Evolutionary conservation across 2,329 filamentous ascomycete genomes (phyloP), one percentile per base, ranked within the genome.

Genomic region (Fusarium stilboides): DNA sequence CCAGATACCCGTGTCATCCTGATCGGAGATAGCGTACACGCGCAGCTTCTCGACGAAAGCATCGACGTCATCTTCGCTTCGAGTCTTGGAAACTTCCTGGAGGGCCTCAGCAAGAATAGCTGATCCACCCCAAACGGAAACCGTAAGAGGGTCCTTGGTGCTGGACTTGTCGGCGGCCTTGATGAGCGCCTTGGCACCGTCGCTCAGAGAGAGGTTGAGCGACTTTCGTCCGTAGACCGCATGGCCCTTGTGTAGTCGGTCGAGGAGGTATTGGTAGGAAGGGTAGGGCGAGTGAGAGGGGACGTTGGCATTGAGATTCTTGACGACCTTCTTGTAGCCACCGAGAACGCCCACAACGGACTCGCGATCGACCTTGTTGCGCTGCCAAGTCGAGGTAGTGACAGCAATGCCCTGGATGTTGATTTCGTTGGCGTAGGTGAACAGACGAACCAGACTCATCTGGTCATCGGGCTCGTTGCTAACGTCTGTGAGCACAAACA

Each of bases 1-100:
- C 86, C 86, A 89, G 0, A 81, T 74, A 0, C 85, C 86, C 0
- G 84, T 83, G 52, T 89, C 83, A 50, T 89, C 87, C 63, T 89
- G 87, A 65, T 89, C 87, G 4, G 85, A 88, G 53, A 89, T 88
- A 14, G 86, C 77, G 67, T 87, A 87, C 9, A 87, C 80, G 2
- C 85, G 79, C 1, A 88, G 70, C 54, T 82, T 83, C 1, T 75
- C 65, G 0, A 79, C 76, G 10, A 87, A 78, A 0, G 54, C 59
- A 0, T 76, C 72, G 0, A 79, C 73, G 0, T 83, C 80, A 39
- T n/a, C 70, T 57, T 28, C 69, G 40, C 62, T 69, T 69, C 19
- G 72, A 0, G 58, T 69, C 3, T 57, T 49, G 2, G 55, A 52
- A 14, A 83, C 77, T 4, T 82, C 76, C 17, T 80, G 72, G 2